Percentiles rank a stretch among this genome's conserved stretches.
Evolutionary conservation across 495 filamentous ascomycete species (phyloP).

Genomic region (Podospora didyma): DNA sequence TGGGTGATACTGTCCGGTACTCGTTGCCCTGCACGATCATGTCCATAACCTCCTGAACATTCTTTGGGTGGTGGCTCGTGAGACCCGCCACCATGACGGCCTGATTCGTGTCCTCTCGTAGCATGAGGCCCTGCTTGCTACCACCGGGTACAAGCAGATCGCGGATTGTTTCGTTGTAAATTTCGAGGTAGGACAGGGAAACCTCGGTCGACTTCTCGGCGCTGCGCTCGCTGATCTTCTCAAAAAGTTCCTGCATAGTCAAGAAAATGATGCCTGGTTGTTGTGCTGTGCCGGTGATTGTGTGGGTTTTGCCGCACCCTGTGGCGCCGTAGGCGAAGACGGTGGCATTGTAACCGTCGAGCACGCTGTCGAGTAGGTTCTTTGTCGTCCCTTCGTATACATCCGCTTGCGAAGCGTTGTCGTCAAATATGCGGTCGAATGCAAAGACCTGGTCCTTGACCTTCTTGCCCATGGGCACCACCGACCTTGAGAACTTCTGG

Average conservation of each 20-base stretch:
- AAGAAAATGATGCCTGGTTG: constrained; percentile 97
- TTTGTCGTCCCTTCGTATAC: constrained; percentile 95
- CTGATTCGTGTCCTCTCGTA: constrained; percentile 92
- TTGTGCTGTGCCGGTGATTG: constrained; percentile 84
- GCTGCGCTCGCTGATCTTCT: constrained; percentile 81
- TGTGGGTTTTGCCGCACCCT: constrained; percentile 97
- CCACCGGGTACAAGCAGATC: constrained; percentile 86
- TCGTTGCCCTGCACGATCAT: constrained; percentile 97
- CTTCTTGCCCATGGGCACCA: constrained; percentile 78
- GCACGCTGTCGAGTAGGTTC: constrained; percentile 82
- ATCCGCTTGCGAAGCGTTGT: constrained; percentile 87
- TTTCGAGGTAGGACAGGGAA: constrained; percentile 93
- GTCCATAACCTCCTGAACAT: constrained; percentile 95
- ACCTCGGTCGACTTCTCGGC: constrained; percentile 86
- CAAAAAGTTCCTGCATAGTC: constrained; percentile 97
- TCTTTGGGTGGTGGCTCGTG: constrained; percentile 80
- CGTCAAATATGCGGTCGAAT: constrained; percentile 96
- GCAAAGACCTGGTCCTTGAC: constrained; percentile 98
- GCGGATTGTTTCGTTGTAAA: constrained; percentile 98
- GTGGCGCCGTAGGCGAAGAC: constrained; percentile 99
- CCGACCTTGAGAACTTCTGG: constrained; percentile 80
- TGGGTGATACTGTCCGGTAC: constrained; percentile 92
- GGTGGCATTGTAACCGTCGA: constrained; percentile 98
- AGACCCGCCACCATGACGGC: constrained; percentile 89
- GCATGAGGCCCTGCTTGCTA: constrained; percentile 82